These are phyloP conservation scores for Pseudohalonectria lignicola DNA, from an alignment of 2,329 filamentous ascomycete species.

Conservation along the genomic window DNA sequence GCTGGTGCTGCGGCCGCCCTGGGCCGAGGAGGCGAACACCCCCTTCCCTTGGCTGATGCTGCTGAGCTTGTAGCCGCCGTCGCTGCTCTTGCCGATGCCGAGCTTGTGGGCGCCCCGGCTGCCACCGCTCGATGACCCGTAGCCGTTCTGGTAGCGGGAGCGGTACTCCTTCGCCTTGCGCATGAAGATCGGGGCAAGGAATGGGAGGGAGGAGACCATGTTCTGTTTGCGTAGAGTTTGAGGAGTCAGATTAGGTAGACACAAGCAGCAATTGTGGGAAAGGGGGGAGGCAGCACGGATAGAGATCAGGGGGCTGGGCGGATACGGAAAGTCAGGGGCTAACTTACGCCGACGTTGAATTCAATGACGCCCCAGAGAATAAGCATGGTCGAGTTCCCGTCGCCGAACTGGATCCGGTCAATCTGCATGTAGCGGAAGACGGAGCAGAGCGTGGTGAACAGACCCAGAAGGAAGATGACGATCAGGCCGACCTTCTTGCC, in stretches of 20 bases:
- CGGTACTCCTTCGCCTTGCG: conserved; percentile 29
- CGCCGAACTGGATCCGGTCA: conserved; percentile 32
- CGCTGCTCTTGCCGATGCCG: conserved; percentile 12
- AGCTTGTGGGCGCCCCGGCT: no score
- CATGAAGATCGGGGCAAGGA: conserved; percentile 30
- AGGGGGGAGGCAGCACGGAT: neutral
- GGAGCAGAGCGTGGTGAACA: conserved; percentile 44
- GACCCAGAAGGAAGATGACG: conserved; percentile 37
- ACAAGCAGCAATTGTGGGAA: neutral
- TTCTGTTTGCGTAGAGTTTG: conserved; percentile 22
- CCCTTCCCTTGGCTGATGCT: conserved; percentile 21
- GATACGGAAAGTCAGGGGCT: no score
- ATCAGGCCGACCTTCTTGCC: conserved; percentile 39
- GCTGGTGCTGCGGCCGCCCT: conserved; percentile 14
- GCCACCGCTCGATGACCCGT: conserved; percentile 15
- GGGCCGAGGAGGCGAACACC: neutral
- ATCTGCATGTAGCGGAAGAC: conserved; percentile 41
- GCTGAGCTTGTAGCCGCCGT: conserved; percentile 25
- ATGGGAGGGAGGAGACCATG: conserved; percentile 33
- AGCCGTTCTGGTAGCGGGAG: conserved; percentile 11
- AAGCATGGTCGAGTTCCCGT: conserved; percentile 44
- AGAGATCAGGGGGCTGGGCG: no score
- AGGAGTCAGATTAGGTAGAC: neutral
- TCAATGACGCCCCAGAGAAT: conserved; percentile 46
- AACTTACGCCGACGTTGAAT: conserved; percentile 44